Evolutionary conservation across 2,329 filamentous ascomycete species (phyloP).

Genomic region (Fusarium brachygibbosum): DNA sequence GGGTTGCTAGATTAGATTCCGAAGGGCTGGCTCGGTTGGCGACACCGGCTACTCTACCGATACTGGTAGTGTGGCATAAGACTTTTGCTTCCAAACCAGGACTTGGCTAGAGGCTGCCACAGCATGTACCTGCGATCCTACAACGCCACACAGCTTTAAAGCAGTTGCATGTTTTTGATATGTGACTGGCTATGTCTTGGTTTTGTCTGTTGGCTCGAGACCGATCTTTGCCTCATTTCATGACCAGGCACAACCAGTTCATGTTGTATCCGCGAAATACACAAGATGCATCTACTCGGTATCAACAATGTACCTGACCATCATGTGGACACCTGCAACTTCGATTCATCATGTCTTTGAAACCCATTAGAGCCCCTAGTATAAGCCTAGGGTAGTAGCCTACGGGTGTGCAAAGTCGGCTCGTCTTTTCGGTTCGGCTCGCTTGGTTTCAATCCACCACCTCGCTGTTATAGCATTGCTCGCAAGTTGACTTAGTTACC

Average conservation of each 20-base stretch:
- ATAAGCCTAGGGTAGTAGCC: neutral
- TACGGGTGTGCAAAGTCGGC: neutral
- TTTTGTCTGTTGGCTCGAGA: neutral
- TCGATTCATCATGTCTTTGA: neutral
- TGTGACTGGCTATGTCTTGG: neutral
- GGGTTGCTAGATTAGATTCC: constrained; percentile 45
- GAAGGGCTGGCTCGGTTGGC: constrained; percentile 45
- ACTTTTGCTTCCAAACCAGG: constrained; percentile 35
- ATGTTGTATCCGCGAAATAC: neutral
- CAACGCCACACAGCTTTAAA: constrained; percentile 34
- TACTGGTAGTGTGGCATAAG: neutral
- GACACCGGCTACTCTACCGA: constrained; percentile 21
- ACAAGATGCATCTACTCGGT: neutral
- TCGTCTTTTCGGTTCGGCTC: constrained; percentile 6
- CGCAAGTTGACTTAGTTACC: neutral
- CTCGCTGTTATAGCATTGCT: neutral
- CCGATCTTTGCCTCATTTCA: neutral
- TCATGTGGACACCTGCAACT: neutral
- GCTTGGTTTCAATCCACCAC: constrained; percentile 4
- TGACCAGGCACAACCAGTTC: neutral
- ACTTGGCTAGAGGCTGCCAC: constrained; percentile 22
- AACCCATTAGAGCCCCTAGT: neutral
- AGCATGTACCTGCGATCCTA: neutral
- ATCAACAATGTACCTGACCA: neutral
- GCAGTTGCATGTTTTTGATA: constrained; percentile 12